phyloP scores from a whole-genome alignment of 345 rosid genomes.

The Aquilaria malaccensis region DNA sequence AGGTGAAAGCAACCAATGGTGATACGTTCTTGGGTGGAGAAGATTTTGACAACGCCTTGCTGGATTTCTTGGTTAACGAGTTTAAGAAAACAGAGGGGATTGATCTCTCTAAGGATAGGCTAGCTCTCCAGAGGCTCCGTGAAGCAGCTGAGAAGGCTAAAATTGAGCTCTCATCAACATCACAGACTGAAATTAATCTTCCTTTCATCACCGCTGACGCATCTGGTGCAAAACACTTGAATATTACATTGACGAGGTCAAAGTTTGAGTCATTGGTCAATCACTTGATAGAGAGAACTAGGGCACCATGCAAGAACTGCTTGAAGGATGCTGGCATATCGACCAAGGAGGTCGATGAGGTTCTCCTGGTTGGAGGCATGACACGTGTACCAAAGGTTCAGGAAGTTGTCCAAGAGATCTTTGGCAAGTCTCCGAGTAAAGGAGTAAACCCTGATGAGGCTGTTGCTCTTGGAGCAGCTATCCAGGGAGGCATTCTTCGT shows the following conservation, averaged over 20 bases:
- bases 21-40: constrained; percentile 97
- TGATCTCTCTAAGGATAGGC: constrained; percentile 71
- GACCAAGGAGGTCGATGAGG: constrained; percentile 69
- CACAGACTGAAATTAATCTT: constrained; percentile 78
- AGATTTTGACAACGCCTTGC: constrained; percentile 75
- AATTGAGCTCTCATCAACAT: constrained; percentile 78
- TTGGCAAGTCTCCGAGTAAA: constrained; percentile 78
- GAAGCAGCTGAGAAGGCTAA: constrained; percentile 94
- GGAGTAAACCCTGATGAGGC: constrained; percentile 94
- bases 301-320: constrained; percentile 64
- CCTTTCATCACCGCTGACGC: constrained; percentile 88
- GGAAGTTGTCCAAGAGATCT: constrained; percentile 62
- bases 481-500: constrained; percentile 86
- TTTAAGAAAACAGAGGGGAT: constrained; percentile 66
- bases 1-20: constrained; percentile 98
- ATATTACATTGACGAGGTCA: constrained; percentile 71
- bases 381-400: constrained; percentile 97
- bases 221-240: constrained; percentile 82
- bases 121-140: constrained; percentile 83
- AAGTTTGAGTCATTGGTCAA: constrained; percentile 65
- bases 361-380: constrained; percentile 91
- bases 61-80: constrained; percentile 74
- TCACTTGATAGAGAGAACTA: constrained; percentile 67
- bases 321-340: constrained; percentile 76
- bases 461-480: constrained; percentile 87